Conservation (phyloP, 306 rosid genomes). For the Hylodesmum podocarpum region DNA sequence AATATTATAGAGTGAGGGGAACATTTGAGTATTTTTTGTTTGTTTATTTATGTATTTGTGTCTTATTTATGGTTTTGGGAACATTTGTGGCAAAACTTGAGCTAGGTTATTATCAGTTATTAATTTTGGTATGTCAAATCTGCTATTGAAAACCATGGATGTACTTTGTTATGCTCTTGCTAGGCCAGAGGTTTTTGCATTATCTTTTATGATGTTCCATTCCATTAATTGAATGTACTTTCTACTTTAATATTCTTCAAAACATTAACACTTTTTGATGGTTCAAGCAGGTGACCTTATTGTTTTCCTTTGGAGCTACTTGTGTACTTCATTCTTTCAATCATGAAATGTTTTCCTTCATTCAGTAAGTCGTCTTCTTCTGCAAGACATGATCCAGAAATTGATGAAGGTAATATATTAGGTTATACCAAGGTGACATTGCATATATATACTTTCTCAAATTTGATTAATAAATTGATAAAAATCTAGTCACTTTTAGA, state of each 20-base stretch:
- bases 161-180: not conserved
- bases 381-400: conserved; percentile 26
- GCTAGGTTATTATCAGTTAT: not conserved
- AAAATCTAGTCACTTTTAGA: not conserved
- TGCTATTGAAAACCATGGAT: not conserved
- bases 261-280: conserved; percentile 33
- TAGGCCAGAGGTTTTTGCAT: not conserved
- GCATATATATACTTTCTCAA: not conserved
- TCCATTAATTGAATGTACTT: conserved; percentile 10
- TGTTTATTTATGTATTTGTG: not conserved
- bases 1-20: not conserved
- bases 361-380: conserved; percentile 37
- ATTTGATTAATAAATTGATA: conserved; percentile 13
- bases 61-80: not conserved
- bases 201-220: conserved; percentile 20
- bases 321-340: conserved; percentile 25
- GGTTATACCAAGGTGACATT: not conserved
- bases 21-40: not conserved
- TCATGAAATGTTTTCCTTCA: conserved; percentile 70
- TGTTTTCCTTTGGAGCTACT: conserved; percentile 16
- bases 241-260: conserved; percentile 9
- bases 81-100: not conserved
- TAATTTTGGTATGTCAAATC: not conserved
- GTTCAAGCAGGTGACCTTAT: conserved; percentile 49
- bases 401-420: conserved; percentile 54